These are phyloP conservation scores for Colletotrichum sp. DNA, from an alignment of 2,329 filamentous ascomycete genomes.

Conservation along the genomic window DNA sequence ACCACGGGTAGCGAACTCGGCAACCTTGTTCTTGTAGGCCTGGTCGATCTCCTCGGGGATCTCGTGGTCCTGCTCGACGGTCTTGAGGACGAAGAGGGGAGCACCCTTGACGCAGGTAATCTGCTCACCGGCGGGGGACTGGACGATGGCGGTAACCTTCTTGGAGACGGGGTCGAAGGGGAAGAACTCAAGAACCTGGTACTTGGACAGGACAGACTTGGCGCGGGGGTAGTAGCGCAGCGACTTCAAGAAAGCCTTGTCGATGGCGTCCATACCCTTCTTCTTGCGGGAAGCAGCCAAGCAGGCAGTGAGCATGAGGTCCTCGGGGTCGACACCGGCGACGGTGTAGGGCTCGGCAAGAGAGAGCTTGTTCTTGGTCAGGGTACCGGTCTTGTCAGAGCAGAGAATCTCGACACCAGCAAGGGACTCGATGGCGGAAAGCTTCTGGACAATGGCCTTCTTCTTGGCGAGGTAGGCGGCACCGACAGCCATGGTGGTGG, in stretches of 20 bases:
- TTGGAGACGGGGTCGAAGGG: slow-evolving; percentile 94
- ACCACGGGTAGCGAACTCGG: slow-evolving; percentile 82
- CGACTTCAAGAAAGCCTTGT: slow-evolving; percentile 92
- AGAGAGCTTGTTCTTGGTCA: slow-evolving; percentile 94
- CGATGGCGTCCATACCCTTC: slow-evolving; percentile 94
- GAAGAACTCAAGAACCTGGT: slow-evolving; percentile 83
- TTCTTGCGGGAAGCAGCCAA: slow-evolving; percentile 91
- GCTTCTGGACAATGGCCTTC: slow-evolving; percentile 92
- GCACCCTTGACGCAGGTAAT: slow-evolving; percentile 93
- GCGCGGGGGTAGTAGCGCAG: slow-evolving; percentile 83
- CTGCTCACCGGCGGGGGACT: slow-evolving; percentile 82
- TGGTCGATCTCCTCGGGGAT: slow-evolving; percentile 79
- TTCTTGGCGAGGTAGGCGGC: slow-evolving; percentile 91
- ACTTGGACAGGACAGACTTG: slow-evolving; percentile 81
- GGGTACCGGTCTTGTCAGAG: slow-evolving; percentile 92
- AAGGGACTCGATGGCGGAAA: slow-evolving; percentile 89
- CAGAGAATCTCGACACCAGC: slow-evolving; percentile 93
- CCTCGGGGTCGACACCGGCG: slow-evolving; percentile 80
- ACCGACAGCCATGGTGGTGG: slow-evolving; percentile 94
- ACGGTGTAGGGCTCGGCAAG: slow-evolving; percentile 86
- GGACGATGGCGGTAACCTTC: slow-evolving; percentile 85
- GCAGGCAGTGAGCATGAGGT: slow-evolving; percentile 92
- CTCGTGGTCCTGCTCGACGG: slow-evolving; percentile 83
- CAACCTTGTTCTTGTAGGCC: slow-evolving; percentile 91
- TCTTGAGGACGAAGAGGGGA: slow-evolving; percentile 85